phyloP scores from a whole-genome alignment of 495 filamentous ascomycete species.

The Penicillium simplicissimum region DNA sequence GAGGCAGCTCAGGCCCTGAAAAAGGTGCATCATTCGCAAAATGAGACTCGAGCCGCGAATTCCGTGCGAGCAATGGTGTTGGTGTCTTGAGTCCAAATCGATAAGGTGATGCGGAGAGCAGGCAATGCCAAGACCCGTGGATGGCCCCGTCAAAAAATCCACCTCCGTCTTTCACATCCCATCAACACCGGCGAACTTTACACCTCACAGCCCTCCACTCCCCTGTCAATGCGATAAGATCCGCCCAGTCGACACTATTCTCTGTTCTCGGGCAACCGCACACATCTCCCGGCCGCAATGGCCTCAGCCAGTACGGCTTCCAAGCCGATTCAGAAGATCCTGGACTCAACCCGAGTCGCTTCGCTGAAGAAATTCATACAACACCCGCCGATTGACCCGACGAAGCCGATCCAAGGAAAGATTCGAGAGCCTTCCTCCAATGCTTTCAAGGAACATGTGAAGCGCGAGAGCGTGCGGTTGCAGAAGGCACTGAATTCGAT shows the following conservation, averaged over 20 bases:
- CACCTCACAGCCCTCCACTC: slow-evolving; percentile 1
- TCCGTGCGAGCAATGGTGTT: slow-evolving; percentile 10
- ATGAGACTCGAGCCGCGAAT: background rate
- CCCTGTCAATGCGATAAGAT: slow-evolving; percentile 18
- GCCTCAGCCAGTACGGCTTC: slow-evolving; percentile 34
- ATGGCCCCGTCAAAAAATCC: slow-evolving; percentile 36
- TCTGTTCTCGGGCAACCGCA: slow-evolving; percentile 12
- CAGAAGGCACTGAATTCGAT: slow-evolving; percentile 49
- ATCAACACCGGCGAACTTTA: slow-evolving; percentile 17
- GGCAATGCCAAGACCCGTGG: slow-evolving; percentile 28
- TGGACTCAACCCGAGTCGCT: slow-evolving; percentile 49
- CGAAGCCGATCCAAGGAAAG: slow-evolving; percentile 43
- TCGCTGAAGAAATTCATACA: slow-evolving; percentile 42
- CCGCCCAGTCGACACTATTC: background rate
- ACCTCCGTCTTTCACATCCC: slow-evolving; percentile 26
- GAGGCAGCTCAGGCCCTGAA: background rate
- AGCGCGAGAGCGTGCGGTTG: slow-evolving; percentile 43
- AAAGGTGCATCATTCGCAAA: slow-evolving; percentile 9
- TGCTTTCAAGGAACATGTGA: slow-evolving; percentile 43
- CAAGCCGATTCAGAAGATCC: slow-evolving; percentile 42
- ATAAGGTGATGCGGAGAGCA: slow-evolving; percentile 35
- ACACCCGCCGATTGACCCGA: slow-evolving; percentile 41
- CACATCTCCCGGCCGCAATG: slow-evolving; percentile 39
- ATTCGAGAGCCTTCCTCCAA: slow-evolving; percentile 40
- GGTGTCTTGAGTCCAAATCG: slow-evolving; percentile 12